A percentile compares a stretch with the other conserved stretches of the same genome.
Evolutionary conservation across 2,329 filamentous ascomycete genomes (phyloP).

Genomic region (Lecanosticta acicola): DNA sequence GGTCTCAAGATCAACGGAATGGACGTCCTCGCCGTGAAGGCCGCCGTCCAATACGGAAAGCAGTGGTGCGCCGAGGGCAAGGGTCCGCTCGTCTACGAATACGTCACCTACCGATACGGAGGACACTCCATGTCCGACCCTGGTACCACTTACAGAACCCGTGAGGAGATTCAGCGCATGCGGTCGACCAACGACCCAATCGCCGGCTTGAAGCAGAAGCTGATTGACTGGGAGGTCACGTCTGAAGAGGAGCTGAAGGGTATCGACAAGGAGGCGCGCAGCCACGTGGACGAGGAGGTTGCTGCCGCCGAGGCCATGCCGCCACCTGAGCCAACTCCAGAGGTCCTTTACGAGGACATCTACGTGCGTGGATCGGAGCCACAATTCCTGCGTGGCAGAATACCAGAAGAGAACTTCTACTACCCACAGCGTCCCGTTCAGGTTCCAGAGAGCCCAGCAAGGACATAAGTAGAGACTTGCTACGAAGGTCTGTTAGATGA

Average conservation of each 20-base stretch:
- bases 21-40: slow-evolving; percentile 97
- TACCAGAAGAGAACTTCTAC: slow-evolving; percentile 88
- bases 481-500: not conserved
- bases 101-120: slow-evolving; percentile 98
- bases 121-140: slow-evolving; percentile 99
- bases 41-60: slow-evolving; percentile 89
- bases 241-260: slow-evolving; percentile 92
- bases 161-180: slow-evolving; percentile 99
- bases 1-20: slow-evolving; percentile 99
- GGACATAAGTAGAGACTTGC: slow-evolving; percentile 16
- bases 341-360: slow-evolving; percentile 94
- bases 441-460: slow-evolving; percentile 27
- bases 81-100: slow-evolving; percentile 93
- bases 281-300: slow-evolving; percentile 82
- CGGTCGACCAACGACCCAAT: slow-evolving; percentile 98
- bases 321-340: slow-evolving; percentile 66
- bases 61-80: slow-evolving; percentile 77
- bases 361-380: slow-evolving; percentile 87
- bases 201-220: slow-evolving; percentile 94
- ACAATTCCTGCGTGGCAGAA: slow-evolving; percentile 78
- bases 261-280: slow-evolving; percentile 89
- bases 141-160: slow-evolving; percentile 94
- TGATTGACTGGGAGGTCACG: slow-evolving; percentile 89
- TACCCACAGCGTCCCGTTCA: slow-evolving; percentile 39
- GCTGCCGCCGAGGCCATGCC: slow-evolving; percentile 84